Base-by-base conservation (phyloP, 208 protist species). In the Jaenimonas drosophilae region DNA sequence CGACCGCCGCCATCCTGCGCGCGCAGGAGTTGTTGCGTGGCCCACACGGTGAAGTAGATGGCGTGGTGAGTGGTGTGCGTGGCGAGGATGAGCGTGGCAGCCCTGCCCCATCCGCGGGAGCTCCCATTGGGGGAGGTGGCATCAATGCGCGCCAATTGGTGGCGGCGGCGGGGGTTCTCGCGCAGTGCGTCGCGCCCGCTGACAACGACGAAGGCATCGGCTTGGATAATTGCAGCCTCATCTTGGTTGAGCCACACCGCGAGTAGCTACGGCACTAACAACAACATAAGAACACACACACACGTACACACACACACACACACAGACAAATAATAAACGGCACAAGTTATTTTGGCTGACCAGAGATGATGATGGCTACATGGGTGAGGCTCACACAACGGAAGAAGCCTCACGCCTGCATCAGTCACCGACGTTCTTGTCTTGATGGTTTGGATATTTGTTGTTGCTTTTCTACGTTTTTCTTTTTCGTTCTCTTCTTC, bases 121-220 rank as follows among this genome's bases (percentile, higher is more conserved):
- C 28, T 23, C n/a, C 9, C 24, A 33, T 5, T 11, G 16, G 11
- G n/a, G 42, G 42, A 19, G 11, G 36, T 44, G 45, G 39, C 28
- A 54, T 88, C 17, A 74, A 88, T 49, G 42, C 78, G 17, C 43
- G 52, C 20, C 59, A 81, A 27, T 57, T 88, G 9, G 70, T 74
- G 12, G 64, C 71, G 6, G 78, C 78, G 0, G 67, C 78, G 0
- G 78, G 78, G 4, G 55, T 88, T 6, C 76, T 88, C 48, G 75
- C 75, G 23, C 79, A 84, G 61, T 84, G 75, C 38, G 69, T 88
- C 16, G 79, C 79, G 2, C 71, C 74, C 9, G 56, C 27, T 17
- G 75, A 84, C 44, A 88, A 88, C 54, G 71, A 76, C 26, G 79
- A 75, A 31, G 75, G 75, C n/a, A 65, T 88, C 25, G 79, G 79